Conservation (phyloP, 2,329 filamentous ascomycete species). For the Aspergillus sp. region DNA sequence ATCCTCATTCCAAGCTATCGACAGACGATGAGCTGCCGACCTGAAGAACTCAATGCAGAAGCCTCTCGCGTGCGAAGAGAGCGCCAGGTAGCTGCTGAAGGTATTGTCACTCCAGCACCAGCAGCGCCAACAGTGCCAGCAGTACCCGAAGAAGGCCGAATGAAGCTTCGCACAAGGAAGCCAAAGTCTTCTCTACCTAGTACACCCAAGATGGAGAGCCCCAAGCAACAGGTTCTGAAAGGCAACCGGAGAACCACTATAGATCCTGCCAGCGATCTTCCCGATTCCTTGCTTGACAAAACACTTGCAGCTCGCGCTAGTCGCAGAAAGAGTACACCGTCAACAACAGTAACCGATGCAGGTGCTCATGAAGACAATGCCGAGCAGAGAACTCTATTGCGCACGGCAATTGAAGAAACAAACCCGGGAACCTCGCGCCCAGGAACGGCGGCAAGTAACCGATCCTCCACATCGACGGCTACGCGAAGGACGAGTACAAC, state of each 20-base stretch:
- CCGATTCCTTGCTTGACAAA: slow-evolving; percentile 19
- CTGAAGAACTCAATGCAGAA: slow-evolving; percentile 73
- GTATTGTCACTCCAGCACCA: slow-evolving; percentile 22
- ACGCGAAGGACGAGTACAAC: slow-evolving; percentile 59
- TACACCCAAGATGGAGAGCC: slow-evolving; percentile 51
- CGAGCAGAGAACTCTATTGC: slow-evolving; percentile 8
- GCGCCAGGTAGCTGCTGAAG: slow-evolving; percentile 52
- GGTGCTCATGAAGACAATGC: slow-evolving; percentile 3
- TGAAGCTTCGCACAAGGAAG: slow-evolving; percentile 71
- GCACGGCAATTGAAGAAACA: slow-evolving; percentile 4
- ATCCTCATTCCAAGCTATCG: slow-evolving; percentile 73
- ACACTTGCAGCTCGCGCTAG: slow-evolving; percentile 17
- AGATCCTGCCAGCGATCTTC: slow-evolving; percentile 47
- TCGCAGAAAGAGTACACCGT: slow-evolving; percentile 24
- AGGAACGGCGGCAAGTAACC: slow-evolving; percentile 11
- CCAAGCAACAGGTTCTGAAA: slow-evolving; percentile 46
- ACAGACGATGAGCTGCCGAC: slow-evolving; percentile 68
- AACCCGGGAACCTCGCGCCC: slow-evolving; percentile 8
- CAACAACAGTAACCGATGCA: slow-evolving; percentile 9
- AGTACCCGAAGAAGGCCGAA: slow-evolving; percentile 53
- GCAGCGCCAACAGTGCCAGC: slow-evolving; percentile 5
- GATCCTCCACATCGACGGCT: slow-evolving; percentile 37
- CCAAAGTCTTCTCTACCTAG: slow-evolving; percentile 39
- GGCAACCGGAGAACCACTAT: slow-evolving; percentile 59
- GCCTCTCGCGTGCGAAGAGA: slow-evolving; percentile 61